Base-by-base conservation (phyloP, 1,139 yeast species). In the Magnusiomyces clavatus region DNA sequence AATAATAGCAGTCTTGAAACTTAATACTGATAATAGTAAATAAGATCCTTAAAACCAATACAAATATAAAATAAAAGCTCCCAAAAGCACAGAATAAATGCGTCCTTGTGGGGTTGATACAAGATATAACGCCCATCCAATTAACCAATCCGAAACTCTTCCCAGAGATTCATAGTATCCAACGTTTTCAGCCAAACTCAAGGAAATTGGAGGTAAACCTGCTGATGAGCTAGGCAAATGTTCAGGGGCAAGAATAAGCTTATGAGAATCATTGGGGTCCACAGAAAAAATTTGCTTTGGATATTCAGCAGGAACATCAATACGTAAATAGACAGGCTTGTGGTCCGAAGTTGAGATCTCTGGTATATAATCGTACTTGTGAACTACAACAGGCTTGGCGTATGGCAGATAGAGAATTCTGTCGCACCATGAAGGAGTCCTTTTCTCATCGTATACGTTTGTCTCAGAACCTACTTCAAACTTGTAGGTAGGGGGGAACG, bases 371-470 rank as follows among this genome's bases (percentile, higher is more conserved):
- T 69, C 60, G 63, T 83, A 82, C 16, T 61, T 60, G 46, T 66
- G 65, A 16, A 65, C 58, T 12, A 42, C 48, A 40, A 54, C 60
- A 12, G 48, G 51, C 6, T 52, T 52, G 14, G 66, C 64, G 61
- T 82, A 81, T 0, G 74, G 65, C 54, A 78, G 77, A 61, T 71
- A 86, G 46, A 89, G 64, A 2, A 89, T 78, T 50, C 97, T 70
- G 64, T 89, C 97, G 66, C 96, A 88, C 95, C 96, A 89, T 2
- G 95, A 83, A 0, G 96, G 95, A 1, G 74, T 72, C 54, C 96
- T 69, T 57, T 80, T 82, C 3, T 66, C 50, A 57, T 80, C 77
- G 65, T 78, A 85, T n/a, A 70, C 69, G 0, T 80, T 74, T 16
- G 43, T 47, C 41, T 46, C 54, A 13, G 61, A 51, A 17, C 78